Evolutionary conservation across 208 protist genomes (phyloP).

Genomic region (Porcisia deanei): DNA sequence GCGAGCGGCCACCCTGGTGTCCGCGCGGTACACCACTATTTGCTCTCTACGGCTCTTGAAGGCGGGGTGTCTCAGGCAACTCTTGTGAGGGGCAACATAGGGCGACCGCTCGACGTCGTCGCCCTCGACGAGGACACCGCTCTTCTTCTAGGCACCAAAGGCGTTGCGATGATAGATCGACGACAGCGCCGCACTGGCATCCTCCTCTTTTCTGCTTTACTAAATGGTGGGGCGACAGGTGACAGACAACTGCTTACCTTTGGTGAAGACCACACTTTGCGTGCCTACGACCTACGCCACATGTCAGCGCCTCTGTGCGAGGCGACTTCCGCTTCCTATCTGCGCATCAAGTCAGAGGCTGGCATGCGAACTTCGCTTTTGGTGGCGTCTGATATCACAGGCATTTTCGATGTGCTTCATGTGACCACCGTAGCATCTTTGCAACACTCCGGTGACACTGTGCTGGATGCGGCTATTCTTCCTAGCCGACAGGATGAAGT

Average conservation of each 20-base stretch:
- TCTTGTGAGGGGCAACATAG: neutral
- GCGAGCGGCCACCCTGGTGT: neutral
- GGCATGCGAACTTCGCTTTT: conserved; percentile 29
- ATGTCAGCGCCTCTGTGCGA: conserved; percentile 12
- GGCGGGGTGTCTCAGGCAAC: neutral
- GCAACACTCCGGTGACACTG: conserved; percentile 33
- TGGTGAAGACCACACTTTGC: conserved; percentile 25
- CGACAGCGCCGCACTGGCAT: neutral
- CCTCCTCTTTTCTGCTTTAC: neutral
- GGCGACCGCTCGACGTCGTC: conserved; percentile 20
- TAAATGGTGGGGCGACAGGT: conserved; percentile 15
- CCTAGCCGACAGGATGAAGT: conserved; percentile 3
- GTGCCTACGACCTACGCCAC: conserved; percentile 25
- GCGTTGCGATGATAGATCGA: conserved; percentile 14
- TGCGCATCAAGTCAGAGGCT: conserved; percentile 15
- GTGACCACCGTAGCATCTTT: conserved; percentile 28
- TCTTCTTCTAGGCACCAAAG: conserved; percentile 15
- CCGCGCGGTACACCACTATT: conserved; percentile 7
- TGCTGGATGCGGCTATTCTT: conserved; percentile 45
- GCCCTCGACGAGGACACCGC: conserved; percentile 19
- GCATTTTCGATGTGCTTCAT: conserved; percentile 33
- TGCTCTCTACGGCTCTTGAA: conserved; percentile 6
- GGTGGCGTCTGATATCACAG: conserved; percentile 32
- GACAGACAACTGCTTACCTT: conserved; percentile 19
- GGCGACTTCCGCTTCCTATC: conserved; percentile 11